A percentile compares a stretch with the other conserved stretches of the same genome.
phyloP scores from a whole-genome alignment of 2,329 filamentous ascomycete genomes.

The Aspergillus eucalypticola region DNA sequence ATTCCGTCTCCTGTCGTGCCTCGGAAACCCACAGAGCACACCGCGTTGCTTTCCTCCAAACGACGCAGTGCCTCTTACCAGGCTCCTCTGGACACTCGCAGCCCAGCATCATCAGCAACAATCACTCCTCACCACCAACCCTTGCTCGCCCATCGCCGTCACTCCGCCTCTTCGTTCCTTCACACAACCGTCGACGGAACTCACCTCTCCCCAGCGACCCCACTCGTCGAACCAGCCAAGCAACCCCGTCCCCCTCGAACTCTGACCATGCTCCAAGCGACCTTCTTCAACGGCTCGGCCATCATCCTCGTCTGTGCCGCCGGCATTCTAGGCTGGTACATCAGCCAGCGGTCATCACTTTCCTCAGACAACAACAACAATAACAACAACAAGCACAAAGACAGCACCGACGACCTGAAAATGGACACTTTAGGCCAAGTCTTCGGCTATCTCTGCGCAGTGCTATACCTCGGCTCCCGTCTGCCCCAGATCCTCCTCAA shows the following conservation, averaged over 20 bases:
- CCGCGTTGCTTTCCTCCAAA: slow-evolving; percentile 29
- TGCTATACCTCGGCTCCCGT: slow-evolving; percentile 84
- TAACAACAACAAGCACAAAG: slow-evolving; percentile 30
- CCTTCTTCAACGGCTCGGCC: slow-evolving; percentile 72
- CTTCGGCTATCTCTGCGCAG: slow-evolving; percentile 90
- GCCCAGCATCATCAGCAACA: slow-evolving; percentile 19
- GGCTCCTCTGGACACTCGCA: slow-evolving; percentile 8
- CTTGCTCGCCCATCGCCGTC: slow-evolving; percentile 23
- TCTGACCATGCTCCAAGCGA: slow-evolving; percentile 46
- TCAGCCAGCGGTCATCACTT: slow-evolving; percentile 54
- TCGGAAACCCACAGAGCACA: slow-evolving; percentile 31
- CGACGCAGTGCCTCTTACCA: slow-evolving; percentile 20
- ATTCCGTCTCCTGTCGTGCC: slow-evolving; percentile 13
- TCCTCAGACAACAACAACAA: slow-evolving; percentile 29
- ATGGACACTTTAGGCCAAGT: slow-evolving; percentile 82
- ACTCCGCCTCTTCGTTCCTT: slow-evolving; percentile 44
- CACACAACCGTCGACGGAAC: slow-evolving; percentile 59
- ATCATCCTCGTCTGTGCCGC: slow-evolving; percentile 80
- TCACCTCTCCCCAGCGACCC: slow-evolving; percentile 79
- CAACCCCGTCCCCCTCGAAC: slow-evolving; percentile 28
- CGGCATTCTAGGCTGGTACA: slow-evolving; percentile 82
- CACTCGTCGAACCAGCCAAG: slow-evolving; percentile 61
- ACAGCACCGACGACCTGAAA: slow-evolving; percentile 45
- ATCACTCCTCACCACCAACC: slow-evolving; percentile 10
- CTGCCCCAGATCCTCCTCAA: slow-evolving; percentile 90